Evolutionary conservation across 2,329 filamentous ascomycete genomes (phyloP).

Genomic region (Sclerotinia sclerotiorum): DNA sequence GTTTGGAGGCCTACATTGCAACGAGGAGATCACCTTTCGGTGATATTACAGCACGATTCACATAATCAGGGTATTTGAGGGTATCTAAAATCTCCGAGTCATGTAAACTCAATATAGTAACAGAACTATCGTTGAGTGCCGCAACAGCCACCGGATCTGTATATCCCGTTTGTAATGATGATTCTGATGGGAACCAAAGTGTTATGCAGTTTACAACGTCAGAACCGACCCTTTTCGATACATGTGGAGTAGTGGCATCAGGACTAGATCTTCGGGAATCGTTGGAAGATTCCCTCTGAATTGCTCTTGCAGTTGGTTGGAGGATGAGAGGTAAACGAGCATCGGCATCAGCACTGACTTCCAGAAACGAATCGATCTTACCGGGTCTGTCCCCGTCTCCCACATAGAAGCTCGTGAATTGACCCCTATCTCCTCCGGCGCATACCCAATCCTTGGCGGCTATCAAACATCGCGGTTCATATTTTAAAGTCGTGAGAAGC

Average conservation of each 20-base stretch:
- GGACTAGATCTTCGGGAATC: constrained; percentile 28
- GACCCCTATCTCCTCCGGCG: constrained; percentile 82
- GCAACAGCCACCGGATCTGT: constrained; percentile 64
- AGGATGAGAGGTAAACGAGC: constrained; percentile 55
- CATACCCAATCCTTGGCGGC: constrained; percentile 85
- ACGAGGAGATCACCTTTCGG: constrained; percentile 79
- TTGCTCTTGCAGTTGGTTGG: constrained; percentile 36
- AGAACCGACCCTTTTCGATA: constrained; percentile 55
- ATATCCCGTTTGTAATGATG: constrained; percentile 46
- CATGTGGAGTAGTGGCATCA: constrained; percentile 37
- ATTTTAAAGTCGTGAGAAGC: constrained; percentile 69
- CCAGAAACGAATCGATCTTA: constrained; percentile 11
- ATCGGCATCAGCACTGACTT: constrained; percentile 51
- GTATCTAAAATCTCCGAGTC: constrained; percentile 67
- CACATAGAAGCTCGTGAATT: constrained; percentile 57
- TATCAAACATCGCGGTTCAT: constrained; percentile 81
- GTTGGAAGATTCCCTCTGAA: constrained; percentile 24
- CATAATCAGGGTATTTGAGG: constrained; percentile 75
- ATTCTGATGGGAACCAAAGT: constrained; percentile 53
- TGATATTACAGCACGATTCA: constrained; percentile 93
- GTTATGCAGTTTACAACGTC: constrained; percentile 68
- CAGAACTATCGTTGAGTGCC: constrained; percentile 88
- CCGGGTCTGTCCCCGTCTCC: constrained; percentile 27
- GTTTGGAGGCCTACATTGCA: constrained; percentile 60
- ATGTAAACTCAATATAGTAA: constrained; percentile 77